Conservation (phyloP, 345 rosid species). For the Carallia pectinifolia region DNA sequence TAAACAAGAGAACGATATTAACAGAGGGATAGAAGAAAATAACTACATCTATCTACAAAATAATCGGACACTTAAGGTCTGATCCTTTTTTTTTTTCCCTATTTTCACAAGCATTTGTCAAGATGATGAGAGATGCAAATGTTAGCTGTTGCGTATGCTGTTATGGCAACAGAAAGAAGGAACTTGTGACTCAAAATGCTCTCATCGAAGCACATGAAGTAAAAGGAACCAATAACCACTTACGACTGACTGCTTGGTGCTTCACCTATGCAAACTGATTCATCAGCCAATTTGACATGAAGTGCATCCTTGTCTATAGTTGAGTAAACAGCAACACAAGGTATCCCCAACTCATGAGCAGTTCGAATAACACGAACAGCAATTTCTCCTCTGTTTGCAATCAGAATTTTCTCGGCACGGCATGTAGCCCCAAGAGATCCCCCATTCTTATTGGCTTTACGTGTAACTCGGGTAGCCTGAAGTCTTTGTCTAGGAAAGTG, state of each 20-base stretch:
- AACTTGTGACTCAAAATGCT: background rate
- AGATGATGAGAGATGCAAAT: too few relatives aligned
- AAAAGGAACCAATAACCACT: conserved; percentile 26
- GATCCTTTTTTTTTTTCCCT: too few relatives aligned
- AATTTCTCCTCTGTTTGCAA: conserved; percentile 95
- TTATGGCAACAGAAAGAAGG: background rate
- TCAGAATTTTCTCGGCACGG: conserved; percentile 73
- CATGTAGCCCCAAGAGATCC: conserved; percentile 63
- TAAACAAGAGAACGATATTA: background rate
- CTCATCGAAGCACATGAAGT: background rate
- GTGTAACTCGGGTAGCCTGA: conserved; percentile 31
- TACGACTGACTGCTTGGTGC: conserved; percentile 98
- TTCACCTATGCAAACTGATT: conserved; percentile 96
- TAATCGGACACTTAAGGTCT: too few relatives aligned
- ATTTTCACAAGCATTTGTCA: background rate
- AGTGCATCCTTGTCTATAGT: conserved; percentile 96
- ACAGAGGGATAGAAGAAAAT: background rate
- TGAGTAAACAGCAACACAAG: conserved; percentile 97
- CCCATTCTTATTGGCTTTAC: conserved; percentile 33
- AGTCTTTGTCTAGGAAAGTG: conserved; percentile 54
- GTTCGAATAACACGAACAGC: conserved; percentile 94
- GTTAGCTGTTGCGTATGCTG: background rate
- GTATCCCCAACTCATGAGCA: conserved; percentile 95
- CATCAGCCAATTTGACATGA: conserved; percentile 93
- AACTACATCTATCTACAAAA: too few relatives aligned